Evolutionary conservation across 352 stramenopile species (phyloP).

Genomic region (Peronospora farinosa): DNA sequence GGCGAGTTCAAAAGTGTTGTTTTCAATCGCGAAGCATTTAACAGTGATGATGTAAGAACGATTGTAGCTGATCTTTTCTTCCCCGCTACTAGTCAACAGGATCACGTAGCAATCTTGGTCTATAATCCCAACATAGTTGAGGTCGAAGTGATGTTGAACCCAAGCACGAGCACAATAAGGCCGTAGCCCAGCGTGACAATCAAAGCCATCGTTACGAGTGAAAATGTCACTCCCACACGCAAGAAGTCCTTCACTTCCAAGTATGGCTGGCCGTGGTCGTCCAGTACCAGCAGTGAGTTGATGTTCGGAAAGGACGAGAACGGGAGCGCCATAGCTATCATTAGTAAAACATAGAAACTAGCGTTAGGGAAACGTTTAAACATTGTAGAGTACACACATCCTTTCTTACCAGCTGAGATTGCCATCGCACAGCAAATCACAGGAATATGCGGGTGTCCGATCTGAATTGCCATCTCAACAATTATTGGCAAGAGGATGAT

Average conservation of each 20-base stretch:
- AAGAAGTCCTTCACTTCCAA: constrained; percentile 85
- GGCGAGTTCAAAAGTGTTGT: constrained; percentile 6
- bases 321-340: constrained; percentile 79
- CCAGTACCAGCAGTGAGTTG: constrained; percentile 86
- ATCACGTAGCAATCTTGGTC: constrained; percentile 7
- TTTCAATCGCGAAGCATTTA: constrained; percentile 13
- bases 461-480: constrained; percentile 83
- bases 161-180: constrained; percentile 78
- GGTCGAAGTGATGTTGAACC: constrained; percentile 60
- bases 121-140: constrained; percentile 27
- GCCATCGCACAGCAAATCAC: constrained; percentile 79
- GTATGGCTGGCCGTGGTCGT: constrained; percentile 85
- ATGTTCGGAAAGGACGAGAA: constrained; percentile 92
- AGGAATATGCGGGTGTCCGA: constrained; percentile 80
- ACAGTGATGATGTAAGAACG: constrained; percentile 12
- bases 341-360: constrained; percentile 2
- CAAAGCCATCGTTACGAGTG: constrained; percentile 72
- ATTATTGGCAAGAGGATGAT: constrained; percentile 91
- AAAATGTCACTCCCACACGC: constrained; percentile 80
- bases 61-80: constrained; percentile 13
- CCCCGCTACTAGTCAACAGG: not conserved
- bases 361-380: not conserved
- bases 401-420: constrained; percentile 76
- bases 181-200: constrained; percentile 83
- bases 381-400: not conserved